phyloP scores from a whole-genome alignment of 768 basidiomycete species.

The Boletus bicolor region DNA sequence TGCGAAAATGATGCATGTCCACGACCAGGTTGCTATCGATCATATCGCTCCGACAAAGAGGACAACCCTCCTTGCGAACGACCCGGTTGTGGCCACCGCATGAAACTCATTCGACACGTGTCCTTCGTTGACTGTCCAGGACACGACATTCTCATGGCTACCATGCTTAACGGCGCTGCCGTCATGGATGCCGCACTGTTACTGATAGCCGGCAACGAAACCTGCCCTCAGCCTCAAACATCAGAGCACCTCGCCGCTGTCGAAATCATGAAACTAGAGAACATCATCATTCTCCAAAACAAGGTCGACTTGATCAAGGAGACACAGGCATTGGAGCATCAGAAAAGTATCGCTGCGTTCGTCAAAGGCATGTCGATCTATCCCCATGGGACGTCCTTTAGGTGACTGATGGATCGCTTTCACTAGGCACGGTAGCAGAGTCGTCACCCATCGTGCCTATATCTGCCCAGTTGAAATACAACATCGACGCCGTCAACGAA shows the following conservation, averaged over 20 bases:
- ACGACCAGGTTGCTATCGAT: constrained; percentile 90
- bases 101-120: constrained; percentile 93
- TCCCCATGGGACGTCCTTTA: background rate
- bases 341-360: constrained; percentile 93
- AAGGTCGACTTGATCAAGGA: constrained; percentile 99
- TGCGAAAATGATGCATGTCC: constrained; percentile 93
- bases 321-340: constrained; percentile 88
- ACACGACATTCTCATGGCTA: constrained; percentile 99
- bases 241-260: constrained; percentile 98
- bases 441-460: constrained; percentile 98
- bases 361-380: constrained; percentile 68
- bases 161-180: constrained; percentile 99
- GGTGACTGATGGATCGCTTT: background rate
- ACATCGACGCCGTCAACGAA: constrained; percentile 98
- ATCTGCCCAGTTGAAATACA: constrained; percentile 97
- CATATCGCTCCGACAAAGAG: constrained; percentile 92
- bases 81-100: constrained; percentile 83
- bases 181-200: constrained; percentile 99
- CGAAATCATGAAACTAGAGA: constrained; percentile 98
- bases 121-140: constrained; percentile 98
- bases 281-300: constrained; percentile 97
- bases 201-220: constrained; percentile 96
- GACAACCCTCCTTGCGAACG: constrained; percentile 91
- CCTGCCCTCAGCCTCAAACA: constrained; percentile 98
- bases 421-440: constrained; percentile 92